Conservation (phyloP, 352 stramenopile genomes). For the Peronospora tabacina region DNA sequence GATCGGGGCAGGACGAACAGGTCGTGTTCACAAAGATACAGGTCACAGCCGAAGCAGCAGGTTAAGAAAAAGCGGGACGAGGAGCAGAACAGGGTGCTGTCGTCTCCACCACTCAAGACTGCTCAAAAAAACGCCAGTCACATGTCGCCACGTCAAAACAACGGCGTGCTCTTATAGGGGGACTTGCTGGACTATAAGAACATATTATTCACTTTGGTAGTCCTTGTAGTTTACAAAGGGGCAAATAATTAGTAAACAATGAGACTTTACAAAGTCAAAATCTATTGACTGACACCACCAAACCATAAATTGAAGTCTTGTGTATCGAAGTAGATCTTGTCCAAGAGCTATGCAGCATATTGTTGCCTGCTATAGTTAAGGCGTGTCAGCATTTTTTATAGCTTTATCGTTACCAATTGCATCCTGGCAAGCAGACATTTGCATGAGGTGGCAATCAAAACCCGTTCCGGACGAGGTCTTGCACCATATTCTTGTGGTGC, state of each 20-base stretch:
- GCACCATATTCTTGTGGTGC: slow-evolving; percentile 98
- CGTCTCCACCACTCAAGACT: not conserved
- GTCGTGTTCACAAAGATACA: slow-evolving; percentile 2
- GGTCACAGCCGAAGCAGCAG: not conserved
- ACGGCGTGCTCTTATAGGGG: slow-evolving; percentile 25
- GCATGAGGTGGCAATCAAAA: slow-evolving; percentile 6
- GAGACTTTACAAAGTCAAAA: no score
- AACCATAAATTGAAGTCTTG: no score
- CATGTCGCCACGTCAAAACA: slow-evolving; percentile 31
- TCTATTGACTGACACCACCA: no score
- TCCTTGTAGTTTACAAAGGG: no score
- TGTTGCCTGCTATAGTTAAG: not conserved
- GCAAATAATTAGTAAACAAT: no score
- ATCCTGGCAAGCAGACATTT: not conserved
- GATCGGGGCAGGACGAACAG: not conserved
- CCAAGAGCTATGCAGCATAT: not conserved
- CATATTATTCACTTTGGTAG: no score
- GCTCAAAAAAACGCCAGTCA: slow-evolving; percentile 30
- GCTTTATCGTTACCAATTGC: not conserved
- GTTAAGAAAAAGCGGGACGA: not conserved
- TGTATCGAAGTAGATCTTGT: slow-evolving; percentile 5
- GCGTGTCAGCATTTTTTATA: not conserved
- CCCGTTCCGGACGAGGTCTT: slow-evolving; percentile 47
- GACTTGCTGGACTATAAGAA: slow-evolving; percentile 5
- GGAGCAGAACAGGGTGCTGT: not conserved